Percentiles rank a stretch among this genome's conserved stretches.
Conservation (phyloP, 768 basidiomycete genomes). For the Leucogyrophana mollusca region DNA sequence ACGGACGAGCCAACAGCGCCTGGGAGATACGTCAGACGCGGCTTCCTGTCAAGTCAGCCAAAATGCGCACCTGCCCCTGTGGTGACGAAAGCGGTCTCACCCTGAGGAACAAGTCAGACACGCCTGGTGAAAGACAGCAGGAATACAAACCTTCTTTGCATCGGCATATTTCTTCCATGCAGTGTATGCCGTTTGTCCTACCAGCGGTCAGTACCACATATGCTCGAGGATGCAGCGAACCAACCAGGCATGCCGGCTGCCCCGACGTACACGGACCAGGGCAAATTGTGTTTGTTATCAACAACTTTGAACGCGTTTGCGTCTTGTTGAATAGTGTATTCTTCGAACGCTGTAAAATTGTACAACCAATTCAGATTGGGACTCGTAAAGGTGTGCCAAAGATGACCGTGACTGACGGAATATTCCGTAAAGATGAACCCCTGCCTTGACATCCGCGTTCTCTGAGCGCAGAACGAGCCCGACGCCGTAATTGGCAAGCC, state of each 20-base stretch:
- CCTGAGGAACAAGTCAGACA: conserved; percentile 22
- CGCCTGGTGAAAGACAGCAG: no score
- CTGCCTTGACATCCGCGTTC: conserved; percentile 23
- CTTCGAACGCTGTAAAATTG: neutral
- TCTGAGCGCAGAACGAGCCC: conserved; percentile 34
- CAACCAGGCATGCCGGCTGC: conserved; percentile 27
- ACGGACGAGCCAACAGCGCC: conserved; percentile 60
- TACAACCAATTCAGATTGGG: neutral
- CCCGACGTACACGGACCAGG: conserved; percentile 30
- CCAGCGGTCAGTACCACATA: no score
- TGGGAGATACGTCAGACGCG: no score
- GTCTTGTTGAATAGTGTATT: neutral
- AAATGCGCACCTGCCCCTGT: conserved; percentile 30
- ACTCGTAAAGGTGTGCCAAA: no score
- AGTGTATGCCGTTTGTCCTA: conserved; percentile 28
- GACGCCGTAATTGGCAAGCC: conserved; percentile 22
- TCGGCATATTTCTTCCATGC: conserved; percentile 30
- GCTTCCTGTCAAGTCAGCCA: neutral
- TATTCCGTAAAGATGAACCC: conserved; percentile 28
- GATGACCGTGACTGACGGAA: neutral
- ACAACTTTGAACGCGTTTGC: conserved; percentile 9
- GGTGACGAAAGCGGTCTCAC: conserved; percentile 49
- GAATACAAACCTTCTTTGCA: conserved; percentile 36
- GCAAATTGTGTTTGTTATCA: conserved; percentile 26
- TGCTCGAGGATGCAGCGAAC: neutral